Percentiles rank a stretch among this genome's conserved stretches.
Evolutionary conservation across 2,329 filamentous ascomycete genomes (phyloP).

Genomic region (Colletotrichum godetiae): DNA sequence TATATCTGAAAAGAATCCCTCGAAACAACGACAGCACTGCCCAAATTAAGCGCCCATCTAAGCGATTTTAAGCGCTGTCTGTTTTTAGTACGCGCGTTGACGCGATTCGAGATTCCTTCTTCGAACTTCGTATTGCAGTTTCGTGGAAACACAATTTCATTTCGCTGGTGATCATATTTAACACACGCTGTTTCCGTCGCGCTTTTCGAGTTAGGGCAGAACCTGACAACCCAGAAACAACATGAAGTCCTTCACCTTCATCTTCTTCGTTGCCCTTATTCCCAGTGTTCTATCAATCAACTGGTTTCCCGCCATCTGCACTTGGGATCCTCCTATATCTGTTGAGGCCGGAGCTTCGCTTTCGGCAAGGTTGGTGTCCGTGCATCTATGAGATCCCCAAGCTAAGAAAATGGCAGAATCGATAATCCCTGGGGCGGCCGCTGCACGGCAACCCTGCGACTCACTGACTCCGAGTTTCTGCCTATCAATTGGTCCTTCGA

Average conservation of each 20-base stretch:
- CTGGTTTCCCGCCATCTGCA: conserved; percentile 1
- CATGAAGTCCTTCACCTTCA: not conserved
- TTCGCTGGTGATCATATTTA: not conserved
- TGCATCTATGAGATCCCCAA: not conserved
- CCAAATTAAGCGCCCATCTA: not conserved
- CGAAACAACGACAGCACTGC: too few species aligned
- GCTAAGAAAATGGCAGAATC: not conserved
- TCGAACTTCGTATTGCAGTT: not conserved
- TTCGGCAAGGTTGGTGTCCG: not conserved
- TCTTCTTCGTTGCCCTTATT: not conserved
- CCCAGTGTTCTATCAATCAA: not conserved
- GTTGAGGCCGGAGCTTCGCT: not conserved
- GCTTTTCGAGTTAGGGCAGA: not conserved
- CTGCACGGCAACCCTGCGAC: not conserved
- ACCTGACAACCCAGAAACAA: not conserved
- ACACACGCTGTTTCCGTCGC: not conserved
- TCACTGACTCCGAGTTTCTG: not conserved
- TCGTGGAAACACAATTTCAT: too few species aligned
- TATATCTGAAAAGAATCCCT: too few species aligned
- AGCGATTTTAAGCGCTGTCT: conserved; percentile 1
- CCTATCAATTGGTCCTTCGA: not conserved
- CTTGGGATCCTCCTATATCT: conserved; percentile 6
- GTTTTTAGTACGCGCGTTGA: conserved; percentile 2
- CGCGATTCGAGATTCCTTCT: not conserved
- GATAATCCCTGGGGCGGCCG: not conserved